Evolutionary conservation across 2,329 filamentous ascomycete genomes (phyloP).

Genomic region (Parastagonospora nodorum): DNA sequence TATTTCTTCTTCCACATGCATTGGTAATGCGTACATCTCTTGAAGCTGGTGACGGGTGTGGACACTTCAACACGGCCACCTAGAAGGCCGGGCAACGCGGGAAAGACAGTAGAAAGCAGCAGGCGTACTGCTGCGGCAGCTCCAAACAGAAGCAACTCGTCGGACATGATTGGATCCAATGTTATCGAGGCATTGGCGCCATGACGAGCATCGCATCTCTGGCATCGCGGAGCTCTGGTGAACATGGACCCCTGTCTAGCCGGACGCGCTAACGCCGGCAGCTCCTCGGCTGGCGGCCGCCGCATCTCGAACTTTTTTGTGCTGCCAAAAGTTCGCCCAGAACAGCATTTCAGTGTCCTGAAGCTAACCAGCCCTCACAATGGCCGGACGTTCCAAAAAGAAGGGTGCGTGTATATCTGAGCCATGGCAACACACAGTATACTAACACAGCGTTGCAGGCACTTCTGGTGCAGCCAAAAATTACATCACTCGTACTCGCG

Average conservation of each 20-base stretch:
- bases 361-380: slow-evolving; percentile 19
- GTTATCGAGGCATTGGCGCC: slow-evolving; percentile 13
- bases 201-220: slow-evolving; percentile 7
- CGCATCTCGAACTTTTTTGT: slow-evolving; percentile 42
- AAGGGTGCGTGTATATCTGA: slow-evolving; percentile 65
- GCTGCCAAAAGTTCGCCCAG: slow-evolving; percentile 18
- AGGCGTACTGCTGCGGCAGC: slow-evolving; percentile 80
- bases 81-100: slow-evolving; percentile 80
- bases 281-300: slow-evolving; percentile 21
- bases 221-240: slow-evolving; percentile 5
- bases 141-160: slow-evolving; percentile 71
- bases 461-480: slow-evolving; percentile 93
- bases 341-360: slow-evolving; percentile 3
- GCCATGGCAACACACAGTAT: slow-evolving; percentile 1
- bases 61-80: slow-evolving; percentile 94
- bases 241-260: slow-evolving; percentile 22
- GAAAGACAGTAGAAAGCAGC: slow-evolving; percentile 79
- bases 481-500: slow-evolving; percentile 96
- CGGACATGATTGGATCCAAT: slow-evolving; percentile 50
- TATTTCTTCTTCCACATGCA: neutral
- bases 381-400: slow-evolving; percentile 50
- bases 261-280: slow-evolving; percentile 20
- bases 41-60: slow-evolving; percentile 97
- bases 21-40: slow-evolving; percentile 68
- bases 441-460: slow-evolving; percentile 54